Evolutionary conservation across 495 filamentous ascomycete species (phyloP), one percentile per base, ranked within the genome.

Genomic region (Penicillium steckii): DNA sequence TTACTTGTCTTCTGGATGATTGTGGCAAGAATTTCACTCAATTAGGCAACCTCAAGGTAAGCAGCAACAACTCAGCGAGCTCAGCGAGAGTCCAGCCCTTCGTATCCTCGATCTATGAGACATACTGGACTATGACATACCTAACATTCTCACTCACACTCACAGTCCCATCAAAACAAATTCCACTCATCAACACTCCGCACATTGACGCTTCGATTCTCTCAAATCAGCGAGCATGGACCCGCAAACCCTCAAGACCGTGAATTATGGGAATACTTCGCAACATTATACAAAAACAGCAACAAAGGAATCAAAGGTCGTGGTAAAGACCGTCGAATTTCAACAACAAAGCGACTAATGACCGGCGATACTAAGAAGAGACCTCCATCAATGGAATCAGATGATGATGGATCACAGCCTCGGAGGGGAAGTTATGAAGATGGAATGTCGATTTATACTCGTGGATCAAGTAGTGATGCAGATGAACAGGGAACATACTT

Each of bases 291-390:
- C 79, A 95, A 95, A 74, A 95, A 97, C 66, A 87, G 88, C 59
- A 92, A 91, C 67, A 95, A 95, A 60, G 93, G 91, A 3, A 96
- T 93, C 70, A 95, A 91, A 69, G 93, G 93, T 6, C 86, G 93
- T 10, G 93, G 93, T 17, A 92, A 92, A 67, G 86, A 94, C 66
- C 80, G 90, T 40, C 61, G 70, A 21, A 77, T 79, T 32, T 67
- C 69, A 13, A 69, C 61, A 15, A 66, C 65, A 8, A 65, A 62
- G 10, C 61, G 62, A n/a, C 61, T 37, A 8, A 37, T 48, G 17
- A 17, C 23, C 4, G 52, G 48, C 12, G 41, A 37, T 22, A 33
- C 54, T 3, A 57, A 59, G 57, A 51, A 44, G 8, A 8, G 38
- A 3, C 38, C 62, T 37, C 43, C 53, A 5, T 55, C 56, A 3